Evolutionary conservation across 2,329 filamentous ascomycete species (phyloP), one percentile per base, ranked within the genome.

Genomic region (Pyricularia sp.): DNA sequence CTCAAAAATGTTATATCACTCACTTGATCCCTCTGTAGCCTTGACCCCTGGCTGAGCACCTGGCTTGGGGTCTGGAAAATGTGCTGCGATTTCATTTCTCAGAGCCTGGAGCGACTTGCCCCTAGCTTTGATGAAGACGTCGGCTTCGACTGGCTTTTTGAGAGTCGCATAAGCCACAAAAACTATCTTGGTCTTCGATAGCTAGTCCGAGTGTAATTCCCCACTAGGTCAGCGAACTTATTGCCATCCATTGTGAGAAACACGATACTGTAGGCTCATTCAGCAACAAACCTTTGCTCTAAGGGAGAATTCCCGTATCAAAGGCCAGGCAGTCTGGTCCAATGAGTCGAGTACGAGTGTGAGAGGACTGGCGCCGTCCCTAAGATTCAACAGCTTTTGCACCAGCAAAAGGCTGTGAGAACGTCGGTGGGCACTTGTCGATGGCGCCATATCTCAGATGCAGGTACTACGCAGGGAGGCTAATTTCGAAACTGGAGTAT

Each of bases 321-420:
- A 77, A 0, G 87, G 87, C 33, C 80, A 81, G 7, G 87, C 90
- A 30, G 87, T 86, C 76, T 96, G 92, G 76, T 96, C 91, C 33
- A 97, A 80, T 40, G 83, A 90, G 75, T 97, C 93, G 65, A 96
- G 81, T 3, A 97, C 77, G 30, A 97, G 79, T 0, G 93, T 97
- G 71, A 97, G 86, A 2, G 93, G 93, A 62, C 91, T 96, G 16
- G 89, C 86, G 65, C 85, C 60, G 24, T 70, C 68, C 33, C 69
- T 67, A 35, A 71, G 66, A 57, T 62, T 70, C 35, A 73, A 68
- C 60, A 73, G 64, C 60, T 72, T 72, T 65, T 73, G 71, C 31
- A 72, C 65, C 30, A 73, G 66, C 49, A 72, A 65, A 5, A 70
- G 66, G 65, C 69, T 71, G 66, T 70, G 70, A 7, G 71, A 68